phyloP scores from a whole-genome alignment of 2,329 filamentous ascomycete genomes.

The Passalora sequoiae region DNA sequence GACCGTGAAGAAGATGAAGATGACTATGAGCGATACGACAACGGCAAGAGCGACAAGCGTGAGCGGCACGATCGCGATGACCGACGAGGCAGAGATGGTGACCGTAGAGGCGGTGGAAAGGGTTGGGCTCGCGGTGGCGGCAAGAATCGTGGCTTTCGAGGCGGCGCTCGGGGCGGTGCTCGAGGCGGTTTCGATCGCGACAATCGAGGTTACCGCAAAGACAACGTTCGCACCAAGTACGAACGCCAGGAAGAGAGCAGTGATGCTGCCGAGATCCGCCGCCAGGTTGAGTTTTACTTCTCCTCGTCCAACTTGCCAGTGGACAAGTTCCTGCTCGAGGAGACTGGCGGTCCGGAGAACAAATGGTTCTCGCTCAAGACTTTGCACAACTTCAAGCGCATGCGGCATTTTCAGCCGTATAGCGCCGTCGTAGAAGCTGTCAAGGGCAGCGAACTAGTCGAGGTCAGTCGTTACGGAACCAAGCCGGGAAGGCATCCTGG shows the following conservation, averaged over 20 bases:
- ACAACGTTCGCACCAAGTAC: slow-evolving; percentile 27
- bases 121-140: slow-evolving; percentile 16
- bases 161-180: slow-evolving; percentile 12
- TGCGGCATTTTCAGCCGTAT: slow-evolving; percentile 90
- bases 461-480: too few species aligned
- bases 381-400: slow-evolving; percentile 86
- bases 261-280: slow-evolving; percentile 75
- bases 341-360: slow-evolving; percentile 73
- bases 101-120: slow-evolving; percentile 13
- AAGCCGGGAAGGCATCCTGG: too few species aligned
- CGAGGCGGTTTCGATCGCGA: slow-evolving; percentile 7
- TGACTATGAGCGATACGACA: slow-evolving; percentile 6
- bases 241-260: slow-evolving; percentile 61
- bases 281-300: slow-evolving; percentile 96
- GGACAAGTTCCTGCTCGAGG: slow-evolving; percentile 80
- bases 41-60: slow-evolving; percentile 12
- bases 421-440: slow-evolving; percentile 77
- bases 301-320: slow-evolving; percentile 82
- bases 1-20: slow-evolving; percentile 10
- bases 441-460: slow-evolving; percentile 67
- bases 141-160: slow-evolving; percentile 10
- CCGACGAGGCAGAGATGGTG: slow-evolving; percentile 7
- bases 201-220: slow-evolving; percentile 5
- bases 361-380: slow-evolving; percentile 72
- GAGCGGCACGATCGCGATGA: slow-evolving; percentile 15